Base-by-base conservation (phyloP, 371 early-diverging fungal genomes). In the Mucor plumbeus region DNA sequence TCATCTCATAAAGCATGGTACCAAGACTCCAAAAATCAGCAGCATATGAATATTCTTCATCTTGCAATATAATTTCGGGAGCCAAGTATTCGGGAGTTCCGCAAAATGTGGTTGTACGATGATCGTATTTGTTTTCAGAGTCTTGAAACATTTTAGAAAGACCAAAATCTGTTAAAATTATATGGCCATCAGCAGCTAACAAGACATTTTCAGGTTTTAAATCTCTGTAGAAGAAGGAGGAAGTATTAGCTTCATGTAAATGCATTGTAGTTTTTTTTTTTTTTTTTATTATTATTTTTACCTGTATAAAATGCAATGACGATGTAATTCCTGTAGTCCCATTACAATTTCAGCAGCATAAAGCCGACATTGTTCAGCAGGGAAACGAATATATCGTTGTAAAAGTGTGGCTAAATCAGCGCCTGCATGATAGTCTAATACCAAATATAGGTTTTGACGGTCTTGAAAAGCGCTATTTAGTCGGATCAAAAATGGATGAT, bases 11-110 rank as follows among this genome's bases (percentile, higher is more conserved):
- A 56, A 97, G 84, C 50, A 98, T 84, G 8, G 97, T 93, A 4
- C 99, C 99, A 0, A 97, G 80, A n/a, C 96, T 91, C 99, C 99
- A 99, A 87, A 93, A 95, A 78, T 99, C 99, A 8, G 95, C 96
- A 6, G 87, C 88, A 68, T 90, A 92, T 14, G 93, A 93, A 68
- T 97, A 97, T 44, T 87, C 90, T 19, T 86, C 74, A 2, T 90
- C 90, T 40, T 80, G 75, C 21, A 97, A 80, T n/a, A 72, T 72
- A 39, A 97, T 91, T 73, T 99, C 99, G 5, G 98, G 1, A 26
- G 26, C 26, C 26, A 26, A 26, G 26, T 26, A 26, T 26, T 26
- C 26, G 26, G 26, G 26, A 26, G 99, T 97, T 6, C 99, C 99
- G 73, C 97, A 96, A 66, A 95, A 94, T 0, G 97, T 97, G 62